phyloP scores from a whole-genome alignment of 2,329 filamentous ascomycete species.

The Exophiala sideris region DNA sequence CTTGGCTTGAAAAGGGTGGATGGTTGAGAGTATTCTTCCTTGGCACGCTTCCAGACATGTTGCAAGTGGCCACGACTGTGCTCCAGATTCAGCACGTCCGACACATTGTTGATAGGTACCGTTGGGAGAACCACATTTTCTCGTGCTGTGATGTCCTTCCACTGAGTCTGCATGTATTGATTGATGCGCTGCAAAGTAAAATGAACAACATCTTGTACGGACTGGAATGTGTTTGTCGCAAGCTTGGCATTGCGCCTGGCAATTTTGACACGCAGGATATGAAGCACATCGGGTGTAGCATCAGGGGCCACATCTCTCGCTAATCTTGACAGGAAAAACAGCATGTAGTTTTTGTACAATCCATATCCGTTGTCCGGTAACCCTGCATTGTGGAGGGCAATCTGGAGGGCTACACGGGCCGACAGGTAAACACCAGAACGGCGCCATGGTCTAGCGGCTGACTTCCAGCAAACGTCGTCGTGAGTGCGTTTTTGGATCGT shows the following conservation, averaged over 20 bases:
- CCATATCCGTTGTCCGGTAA: constrained; percentile 18
- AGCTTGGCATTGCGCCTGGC: constrained; percentile 44
- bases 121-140: constrained; percentile 10
- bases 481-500: constrained; percentile 52
- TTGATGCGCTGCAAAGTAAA: constrained; percentile 18
- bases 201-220: constrained; percentile 7
- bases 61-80: background rate
- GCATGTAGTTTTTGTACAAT: constrained; percentile 53
- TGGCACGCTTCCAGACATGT: constrained; percentile 4
- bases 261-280: constrained; percentile 46
- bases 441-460: constrained; percentile 44
- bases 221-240: constrained; percentile 6
- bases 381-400: constrained; percentile 25
- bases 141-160: constrained; percentile 6
- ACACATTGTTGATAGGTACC: background rate
- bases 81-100: constrained; percentile 2
- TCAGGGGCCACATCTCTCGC: constrained; percentile 29
- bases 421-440: constrained; percentile 56
- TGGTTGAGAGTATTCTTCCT: constrained; percentile 8
- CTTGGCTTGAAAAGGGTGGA: constrained; percentile 3
- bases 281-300: constrained; percentile 33
- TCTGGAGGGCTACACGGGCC: constrained; percentile 51
- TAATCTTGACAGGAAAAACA: constrained; percentile 43
- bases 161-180: constrained; percentile 5
- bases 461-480: constrained; percentile 51